These are phyloP conservation scores for Ilex paraguariensis DNA, from an alignment of 305 asterid genomes.

Conservation along the genomic window DNA sequence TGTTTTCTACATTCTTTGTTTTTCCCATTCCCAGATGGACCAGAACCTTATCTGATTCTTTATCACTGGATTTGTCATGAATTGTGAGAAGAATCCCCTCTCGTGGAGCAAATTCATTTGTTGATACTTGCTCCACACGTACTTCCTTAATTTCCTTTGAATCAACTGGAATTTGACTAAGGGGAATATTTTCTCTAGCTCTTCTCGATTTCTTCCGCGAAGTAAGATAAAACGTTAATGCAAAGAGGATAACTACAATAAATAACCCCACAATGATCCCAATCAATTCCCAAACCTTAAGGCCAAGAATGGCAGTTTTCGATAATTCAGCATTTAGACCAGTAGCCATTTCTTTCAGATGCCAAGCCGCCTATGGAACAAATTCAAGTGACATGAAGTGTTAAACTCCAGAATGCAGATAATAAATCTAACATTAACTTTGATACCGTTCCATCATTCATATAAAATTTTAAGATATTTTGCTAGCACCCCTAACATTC, in stretches of 20 bases:
- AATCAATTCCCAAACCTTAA: slow-evolving; percentile 86
- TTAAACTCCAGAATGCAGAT: neutral
- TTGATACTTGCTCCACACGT: slow-evolving; percentile 71
- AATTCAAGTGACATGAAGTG: slow-evolving; percentile 14
- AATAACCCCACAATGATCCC: slow-evolving; percentile 73
- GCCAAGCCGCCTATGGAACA: slow-evolving; percentile 33
- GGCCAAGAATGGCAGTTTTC: slow-evolving; percentile 48
- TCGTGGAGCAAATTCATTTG: slow-evolving; percentile 50
- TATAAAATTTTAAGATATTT: too few species aligned
- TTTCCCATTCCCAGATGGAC: slow-evolving; percentile 72
- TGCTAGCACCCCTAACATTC: neutral
- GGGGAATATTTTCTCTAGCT: slow-evolving; percentile 49
- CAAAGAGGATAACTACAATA: slow-evolving; percentile 60
- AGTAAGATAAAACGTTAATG: slow-evolving; percentile 55
- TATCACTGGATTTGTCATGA: slow-evolving; percentile 65
- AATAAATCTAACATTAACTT: neutral
- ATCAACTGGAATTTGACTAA: slow-evolving; percentile 64
- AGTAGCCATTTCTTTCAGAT: slow-evolving; percentile 56
- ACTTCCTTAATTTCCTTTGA: slow-evolving; percentile 93
- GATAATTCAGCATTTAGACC: slow-evolving; percentile 64
- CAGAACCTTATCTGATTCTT: slow-evolving; percentile 69
- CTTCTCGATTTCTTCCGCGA: slow-evolving; percentile 56
- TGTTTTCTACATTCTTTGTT: slow-evolving; percentile 40
- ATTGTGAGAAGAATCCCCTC: slow-evolving; percentile 78
- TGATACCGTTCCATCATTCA: neutral